phyloP scores from a whole-genome alignment of 106 monocot genomes.

The Alisma plantagoaquatica region DNA sequence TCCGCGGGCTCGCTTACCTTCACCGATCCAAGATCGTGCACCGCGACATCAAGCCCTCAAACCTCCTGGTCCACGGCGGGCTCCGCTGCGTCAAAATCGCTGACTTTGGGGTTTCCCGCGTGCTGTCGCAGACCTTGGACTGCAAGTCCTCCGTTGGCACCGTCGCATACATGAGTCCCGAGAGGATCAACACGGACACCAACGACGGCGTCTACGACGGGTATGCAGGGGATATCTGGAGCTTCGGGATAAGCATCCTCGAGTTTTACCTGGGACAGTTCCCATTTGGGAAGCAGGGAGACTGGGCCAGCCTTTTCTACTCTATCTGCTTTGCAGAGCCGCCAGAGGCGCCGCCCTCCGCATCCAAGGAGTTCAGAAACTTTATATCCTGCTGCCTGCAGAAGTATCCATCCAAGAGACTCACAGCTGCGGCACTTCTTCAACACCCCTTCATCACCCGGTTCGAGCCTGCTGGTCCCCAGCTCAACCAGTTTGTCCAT shows the following conservation, averaged over 20 bases:
- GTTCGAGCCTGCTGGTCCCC: neutral
- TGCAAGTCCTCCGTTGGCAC: conserved; percentile 94
- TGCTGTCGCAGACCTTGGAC: conserved; percentile 87
- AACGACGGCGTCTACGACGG: conserved; percentile 83
- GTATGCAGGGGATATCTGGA: conserved; percentile 89
- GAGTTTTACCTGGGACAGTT: conserved; percentile 82
- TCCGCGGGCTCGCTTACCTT: conserved; percentile 69
- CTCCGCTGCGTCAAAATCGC: conserved; percentile 79
- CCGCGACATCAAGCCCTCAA: conserved; percentile 92
- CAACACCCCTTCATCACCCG: conserved; percentile 69
- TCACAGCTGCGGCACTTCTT: conserved; percentile 47
- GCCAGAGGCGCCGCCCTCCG: conserved; percentile 48
- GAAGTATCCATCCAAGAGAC: conserved; percentile 47
- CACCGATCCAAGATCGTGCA: conserved; percentile 73
- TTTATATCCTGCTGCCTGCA: conserved; percentile 70
- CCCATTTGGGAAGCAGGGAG: conserved; percentile 71
- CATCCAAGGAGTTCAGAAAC: conserved; percentile 52
- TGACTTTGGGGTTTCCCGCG: conserved; percentile 85
- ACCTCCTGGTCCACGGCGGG: conserved; percentile 67
- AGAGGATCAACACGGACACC: conserved; percentile 84
- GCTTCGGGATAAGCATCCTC: conserved; percentile 82
- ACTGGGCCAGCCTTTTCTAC: conserved; percentile 84
- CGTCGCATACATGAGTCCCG: conserved; percentile 97
- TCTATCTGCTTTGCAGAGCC: conserved; percentile 75
- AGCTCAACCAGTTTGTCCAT: no score